Evolutionary conservation across 768 basidiomycete species (phyloP), one percentile per base, ranked within the genome.

Genomic region (Lentinula detonsa): DNA sequence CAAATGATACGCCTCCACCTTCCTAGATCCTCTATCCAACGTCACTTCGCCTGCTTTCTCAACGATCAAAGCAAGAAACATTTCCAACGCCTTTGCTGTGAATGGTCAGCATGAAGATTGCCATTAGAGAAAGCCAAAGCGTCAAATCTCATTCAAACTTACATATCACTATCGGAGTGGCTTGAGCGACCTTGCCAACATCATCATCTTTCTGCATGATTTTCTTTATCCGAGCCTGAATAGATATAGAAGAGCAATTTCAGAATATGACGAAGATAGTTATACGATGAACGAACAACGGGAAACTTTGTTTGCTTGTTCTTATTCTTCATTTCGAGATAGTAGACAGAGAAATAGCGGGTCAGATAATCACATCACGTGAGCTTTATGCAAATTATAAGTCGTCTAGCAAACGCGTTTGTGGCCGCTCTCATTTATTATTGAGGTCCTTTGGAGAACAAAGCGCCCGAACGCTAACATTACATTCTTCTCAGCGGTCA

Each of bases 171-270:
- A 98, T 84, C 0, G 96, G 96, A 4, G 95, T 96, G 31, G 93
- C 95, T 71, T 95, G 93, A 2, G 96, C 94, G 35, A 98, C 93
- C 72, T 98, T 98, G 61, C 96, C 96, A 18, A 98, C 96, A 70
- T 98, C 96, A 70, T 98, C 96, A 70, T 98, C 96, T 71, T 95
- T 94, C 78, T 98, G 96, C 93, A 98, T 98, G 60, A 98, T 97
- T 78, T 93, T 92, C 82, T 98, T 98, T 78, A 98, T 98, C 49
- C 96, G 88, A 3, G 96, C 95, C 95, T 96, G 65, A 3, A 18
- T 21, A 21, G 52, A 39, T 37, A 54, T 57, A 56, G n/a, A n/a
- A 35, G 59, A 53, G 16, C 16, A 9, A 11, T 54, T 37, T 18
- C 57, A 28, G n/a, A 1, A 23, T 39, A 13, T 13, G 37, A 28